A percentile compares a stretch with the other conserved stretches of the same genome.
phyloP scores from a whole-genome alignment of 768 basidiomycete genomes.

The Trametes meyenii region DNA sequence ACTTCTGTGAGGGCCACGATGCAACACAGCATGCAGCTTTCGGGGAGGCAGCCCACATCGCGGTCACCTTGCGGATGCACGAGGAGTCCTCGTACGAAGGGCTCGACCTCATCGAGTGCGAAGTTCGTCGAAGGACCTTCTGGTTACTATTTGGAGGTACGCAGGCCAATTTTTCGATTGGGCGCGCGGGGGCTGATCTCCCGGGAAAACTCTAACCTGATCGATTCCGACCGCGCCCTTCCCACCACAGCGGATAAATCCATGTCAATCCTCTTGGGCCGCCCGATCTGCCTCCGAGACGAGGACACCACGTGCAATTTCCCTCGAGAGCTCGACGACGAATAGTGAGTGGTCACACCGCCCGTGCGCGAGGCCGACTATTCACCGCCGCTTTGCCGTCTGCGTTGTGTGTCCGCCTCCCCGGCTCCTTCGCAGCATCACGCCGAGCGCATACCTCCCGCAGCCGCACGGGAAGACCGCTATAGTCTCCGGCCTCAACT shows the following conservation, averaged over 20 bases:
- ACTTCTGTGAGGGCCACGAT: conserved; percentile 87
- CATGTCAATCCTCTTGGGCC: conserved; percentile 81
- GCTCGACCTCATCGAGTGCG: conserved; percentile 85
- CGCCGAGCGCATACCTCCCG: conserved; percentile 78
- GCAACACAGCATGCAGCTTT: conserved; percentile 88
- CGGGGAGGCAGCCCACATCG: conserved; percentile 84
- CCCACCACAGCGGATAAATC: conserved; percentile 76
- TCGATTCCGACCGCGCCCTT: conserved; percentile 14
- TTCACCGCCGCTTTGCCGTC: conserved; percentile 31
- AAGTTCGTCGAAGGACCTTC: conserved; percentile 83
- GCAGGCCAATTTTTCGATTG: conserved; percentile 30
- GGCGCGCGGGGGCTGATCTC: conserved; percentile 1
- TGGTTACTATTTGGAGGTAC: conserved; percentile 89
- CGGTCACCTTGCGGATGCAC: conserved; percentile 81
- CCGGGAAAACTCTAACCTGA: conserved; percentile 20
- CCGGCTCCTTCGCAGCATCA: conserved; percentile 57
- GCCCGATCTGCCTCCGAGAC: conserved; percentile 84
- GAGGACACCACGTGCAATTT: conserved; percentile 86
- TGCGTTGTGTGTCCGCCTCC: conserved; percentile 1
- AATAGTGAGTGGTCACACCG: conserved; percentile 63
- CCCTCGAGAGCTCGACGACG: conserved; percentile 86
- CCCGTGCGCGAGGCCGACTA: conserved; percentile 30
- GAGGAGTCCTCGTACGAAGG: conserved; percentile 84
- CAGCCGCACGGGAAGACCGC: conserved; percentile 90
- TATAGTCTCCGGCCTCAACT: conserved; percentile 84